These are phyloP conservation scores for Thalassiosira delicatula DNA, from an alignment of 352 stramenopile genomes.

Conservation along the genomic window DNA sequence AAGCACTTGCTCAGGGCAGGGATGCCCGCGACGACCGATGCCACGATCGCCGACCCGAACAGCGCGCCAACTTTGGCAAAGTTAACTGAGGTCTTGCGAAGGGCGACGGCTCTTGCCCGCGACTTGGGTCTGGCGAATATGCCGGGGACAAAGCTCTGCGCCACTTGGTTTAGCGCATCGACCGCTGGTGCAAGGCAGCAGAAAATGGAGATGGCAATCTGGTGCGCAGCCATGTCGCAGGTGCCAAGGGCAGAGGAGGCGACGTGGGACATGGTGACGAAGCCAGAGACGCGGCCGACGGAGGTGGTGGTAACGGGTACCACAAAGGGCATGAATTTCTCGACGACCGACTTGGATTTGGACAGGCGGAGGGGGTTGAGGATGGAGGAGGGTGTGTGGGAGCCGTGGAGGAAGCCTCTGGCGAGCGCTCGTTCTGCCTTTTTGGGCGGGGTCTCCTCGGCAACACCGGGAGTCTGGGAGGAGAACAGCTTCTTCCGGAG, in stretches of 20 bases:
- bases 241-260: conserved; percentile 71
- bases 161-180: conserved; percentile 79
- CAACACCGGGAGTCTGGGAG: not conserved
- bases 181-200: conserved; percentile 80
- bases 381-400: not conserved
- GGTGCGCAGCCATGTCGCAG: conserved; percentile 75
- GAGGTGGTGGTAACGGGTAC: conserved; percentile 79
- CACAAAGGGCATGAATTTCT: conserved; percentile 73
- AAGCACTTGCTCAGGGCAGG: conserved; percentile 72
- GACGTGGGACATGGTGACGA: conserved; percentile 81
- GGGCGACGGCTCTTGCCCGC: conserved; percentile 39
- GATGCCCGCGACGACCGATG: conserved; percentile 55
- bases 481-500: conserved; percentile 9
- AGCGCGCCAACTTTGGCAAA: conserved; percentile 72
- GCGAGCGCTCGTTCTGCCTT: conserved; percentile 2
- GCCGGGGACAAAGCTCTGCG: conserved; percentile 80
- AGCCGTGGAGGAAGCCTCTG: conserved; percentile 25
- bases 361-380: conserved; percentile 21
- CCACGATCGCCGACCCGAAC: conserved; percentile 62
- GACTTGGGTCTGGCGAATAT: conserved; percentile 56
- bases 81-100: conserved; percentile 66
- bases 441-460: not conserved
- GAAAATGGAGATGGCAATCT: conserved; percentile 82
- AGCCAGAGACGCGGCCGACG: conserved; percentile 72
- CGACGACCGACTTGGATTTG: conserved; percentile 28